Evolutionary conservation across 164 flowering plant species (phyloP).

Genomic region (Sextonia rubra): DNA sequence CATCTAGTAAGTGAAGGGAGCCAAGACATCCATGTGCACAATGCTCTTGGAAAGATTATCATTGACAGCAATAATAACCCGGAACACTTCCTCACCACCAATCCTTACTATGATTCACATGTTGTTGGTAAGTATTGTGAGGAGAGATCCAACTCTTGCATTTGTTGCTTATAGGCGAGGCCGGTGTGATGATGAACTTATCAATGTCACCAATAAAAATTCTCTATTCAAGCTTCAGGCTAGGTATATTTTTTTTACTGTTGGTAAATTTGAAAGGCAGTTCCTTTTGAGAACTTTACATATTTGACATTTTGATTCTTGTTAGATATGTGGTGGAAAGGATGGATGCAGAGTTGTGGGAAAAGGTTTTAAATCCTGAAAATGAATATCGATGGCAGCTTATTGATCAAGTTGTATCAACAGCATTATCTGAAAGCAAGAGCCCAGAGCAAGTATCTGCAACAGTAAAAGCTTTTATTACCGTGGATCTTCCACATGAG

Average conservation of each 20-base stretch:
- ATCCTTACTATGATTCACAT: conserved; percentile 98
- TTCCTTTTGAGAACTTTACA: neutral
- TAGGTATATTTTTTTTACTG: conserved; percentile 40
- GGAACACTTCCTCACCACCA: conserved; percentile 98
- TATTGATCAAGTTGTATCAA: conserved; percentile 99
- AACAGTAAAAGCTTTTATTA: conserved; percentile 98
- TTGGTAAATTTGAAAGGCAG: neutral
- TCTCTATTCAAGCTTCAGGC: conserved; percentile 97
- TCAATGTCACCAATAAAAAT: conserved; percentile 93
- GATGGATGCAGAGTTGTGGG: conserved; percentile 98
- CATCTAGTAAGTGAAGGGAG: conserved; percentile 99
- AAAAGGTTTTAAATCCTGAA: conserved; percentile 87
- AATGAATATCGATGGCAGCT: conserved; percentile 90
- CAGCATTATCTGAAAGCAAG: conserved; percentile 99
- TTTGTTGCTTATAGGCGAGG: conserved; percentile 98
- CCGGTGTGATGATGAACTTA: conserved; percentile 97
- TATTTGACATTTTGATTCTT: conserved; percentile 7
- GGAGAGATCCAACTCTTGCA: conserved; percentile 95
- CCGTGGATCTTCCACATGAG: conserved; percentile 99
- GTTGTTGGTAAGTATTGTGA: conserved; percentile 99
- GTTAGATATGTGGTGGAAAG: conserved; percentile 98
- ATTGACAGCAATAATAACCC: conserved; percentile 99
- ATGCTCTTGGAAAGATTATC: conserved; percentile 98
- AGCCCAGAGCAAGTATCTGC: conserved; percentile 99
- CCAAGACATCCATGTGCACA: conserved; percentile 99